A percentile compares a stretch with the other conserved stretches of the same genome.
phyloP scores from a whole-genome alignment of 2,329 filamentous ascomycete species.

The Corynespora cassiicola region DNA sequence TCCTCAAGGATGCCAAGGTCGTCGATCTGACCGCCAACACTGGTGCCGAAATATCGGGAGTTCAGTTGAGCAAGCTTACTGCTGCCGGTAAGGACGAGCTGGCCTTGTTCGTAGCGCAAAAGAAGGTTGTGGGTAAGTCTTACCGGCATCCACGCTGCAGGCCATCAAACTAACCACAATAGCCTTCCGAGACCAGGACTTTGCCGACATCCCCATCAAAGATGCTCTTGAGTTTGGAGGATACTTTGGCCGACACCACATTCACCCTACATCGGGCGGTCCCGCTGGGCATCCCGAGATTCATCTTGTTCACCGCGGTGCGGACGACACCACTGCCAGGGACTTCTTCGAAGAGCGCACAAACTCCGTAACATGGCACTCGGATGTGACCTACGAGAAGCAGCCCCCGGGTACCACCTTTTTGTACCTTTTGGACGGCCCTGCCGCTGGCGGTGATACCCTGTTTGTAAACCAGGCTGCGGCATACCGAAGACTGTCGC shows the following conservation, averaged over 20 bases:
- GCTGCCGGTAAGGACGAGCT: conserved; percentile 77
- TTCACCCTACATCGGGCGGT: conserved; percentile 79
- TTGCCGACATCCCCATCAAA: conserved; percentile 69
- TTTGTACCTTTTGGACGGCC: conserved; percentile 84
- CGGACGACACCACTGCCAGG: conserved; percentile 65
- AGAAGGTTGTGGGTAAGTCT: conserved; percentile 71
- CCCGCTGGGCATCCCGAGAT: conserved; percentile 77
- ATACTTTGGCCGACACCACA: conserved; percentile 83
- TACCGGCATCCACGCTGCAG: background rate
- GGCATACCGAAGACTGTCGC: conserved; percentile 82
- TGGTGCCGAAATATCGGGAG: conserved; percentile 72
- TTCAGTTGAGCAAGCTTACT: conserved; percentile 74
- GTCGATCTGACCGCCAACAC: conserved; percentile 74
- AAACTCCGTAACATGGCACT: conserved; percentile 87
- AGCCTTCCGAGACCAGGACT: conserved; percentile 77
- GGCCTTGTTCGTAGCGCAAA: conserved; percentile 75
- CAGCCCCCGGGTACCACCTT: conserved; percentile 93
- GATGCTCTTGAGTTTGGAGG: conserved; percentile 72
- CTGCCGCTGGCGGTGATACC: conserved; percentile 81
- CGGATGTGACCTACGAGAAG: conserved; percentile 84
- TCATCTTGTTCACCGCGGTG: conserved; percentile 79
- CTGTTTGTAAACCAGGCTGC: conserved; percentile 80
- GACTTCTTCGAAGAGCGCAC: conserved; percentile 73
- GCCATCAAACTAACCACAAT: conserved; percentile 8
- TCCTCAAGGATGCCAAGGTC: conserved; percentile 63